Conservation (phyloP, 768 basidiomycete species). For the Auricularia cornea region DNA sequence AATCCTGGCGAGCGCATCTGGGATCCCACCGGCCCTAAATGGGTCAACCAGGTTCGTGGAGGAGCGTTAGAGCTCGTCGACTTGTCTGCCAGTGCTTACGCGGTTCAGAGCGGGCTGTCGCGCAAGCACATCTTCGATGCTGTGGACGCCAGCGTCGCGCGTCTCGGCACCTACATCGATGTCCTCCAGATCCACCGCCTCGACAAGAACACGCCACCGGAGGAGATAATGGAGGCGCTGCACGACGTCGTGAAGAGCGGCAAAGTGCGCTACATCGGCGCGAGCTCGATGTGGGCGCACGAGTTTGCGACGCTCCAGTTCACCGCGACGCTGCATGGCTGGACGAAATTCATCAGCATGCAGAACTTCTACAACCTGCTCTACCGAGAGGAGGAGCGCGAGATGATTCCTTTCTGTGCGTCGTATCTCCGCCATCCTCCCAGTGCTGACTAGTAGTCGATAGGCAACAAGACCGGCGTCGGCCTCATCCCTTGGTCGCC, state of each 20-base stretch:
- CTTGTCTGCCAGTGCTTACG: too few relatives aligned
- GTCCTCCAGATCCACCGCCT: slow-evolving; percentile 35
- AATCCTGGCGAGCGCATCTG: not conserved
- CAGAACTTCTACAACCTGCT: slow-evolving; percentile 57
- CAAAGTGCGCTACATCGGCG: slow-evolving; percentile 40
- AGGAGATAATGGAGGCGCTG: slow-evolving; percentile 41
- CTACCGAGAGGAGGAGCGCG: slow-evolving; percentile 59
- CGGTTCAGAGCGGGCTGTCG: not conserved
- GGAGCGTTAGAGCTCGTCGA: too few relatives aligned
- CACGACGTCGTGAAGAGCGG: slow-evolving; percentile 44
- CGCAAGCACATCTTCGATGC: slow-evolving; percentile 40
- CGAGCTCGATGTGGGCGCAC: slow-evolving; percentile 31
- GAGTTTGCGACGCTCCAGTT: slow-evolving; percentile 1
- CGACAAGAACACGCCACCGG: slow-evolving; percentile 34
- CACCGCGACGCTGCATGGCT: slow-evolving; percentile 1
- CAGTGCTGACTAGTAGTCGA: not conserved
- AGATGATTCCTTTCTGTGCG: slow-evolving; percentile 42
- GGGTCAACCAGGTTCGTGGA: not conserved
- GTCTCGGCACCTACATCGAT: slow-evolving; percentile 38
- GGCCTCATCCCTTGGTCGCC: slow-evolving; percentile 44
- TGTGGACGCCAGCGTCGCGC: slow-evolving; percentile 31
- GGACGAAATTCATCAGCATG: slow-evolving; percentile 51
- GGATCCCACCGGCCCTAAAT: not conserved
- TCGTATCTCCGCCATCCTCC: not conserved
- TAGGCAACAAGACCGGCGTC: slow-evolving; percentile 35